Conservation (phyloP, 352 stramenopile genomes). For the Bremia lactucae region DNA sequence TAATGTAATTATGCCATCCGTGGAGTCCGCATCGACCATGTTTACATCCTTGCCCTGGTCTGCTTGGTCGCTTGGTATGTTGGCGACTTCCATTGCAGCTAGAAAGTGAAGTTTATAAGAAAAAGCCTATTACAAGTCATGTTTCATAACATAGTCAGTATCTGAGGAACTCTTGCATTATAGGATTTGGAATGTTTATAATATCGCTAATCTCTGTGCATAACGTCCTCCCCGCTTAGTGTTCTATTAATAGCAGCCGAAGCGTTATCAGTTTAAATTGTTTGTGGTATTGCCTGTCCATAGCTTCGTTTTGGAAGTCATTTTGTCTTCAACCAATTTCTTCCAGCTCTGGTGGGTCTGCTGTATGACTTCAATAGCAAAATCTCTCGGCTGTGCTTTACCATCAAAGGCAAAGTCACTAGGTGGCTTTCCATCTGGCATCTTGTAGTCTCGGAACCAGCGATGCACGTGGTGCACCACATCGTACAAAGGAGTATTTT, state of each 20-base stretch:
- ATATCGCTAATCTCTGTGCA: too few relatives aligned
- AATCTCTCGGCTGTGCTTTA: constrained; percentile 74
- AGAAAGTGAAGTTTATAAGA: neutral
- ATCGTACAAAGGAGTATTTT: constrained; percentile 62
- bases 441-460: constrained; percentile 99
- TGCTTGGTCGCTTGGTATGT: constrained; percentile 22
- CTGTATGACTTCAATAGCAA: constrained; percentile 87
- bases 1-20: constrained; percentile 22
- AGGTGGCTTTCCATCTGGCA: constrained; percentile 97
- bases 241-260: too few relatives aligned
- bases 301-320: constrained; percentile 38
- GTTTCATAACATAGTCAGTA: too few relatives aligned
- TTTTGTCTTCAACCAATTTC: constrained; percentile 51
- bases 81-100: constrained; percentile 10
- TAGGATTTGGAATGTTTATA: too few relatives aligned
- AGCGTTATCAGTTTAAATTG: too few relatives aligned
- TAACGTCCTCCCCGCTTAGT: too few relatives aligned
- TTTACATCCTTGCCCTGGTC: constrained; percentile 14
- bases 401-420: constrained; percentile 98
- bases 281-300: constrained; percentile 38
- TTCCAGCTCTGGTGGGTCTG: constrained; percentile 86
- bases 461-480: constrained; percentile 65
- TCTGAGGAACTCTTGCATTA: too few relatives aligned
- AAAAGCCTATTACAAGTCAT: too few relatives aligned
- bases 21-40: constrained; percentile 20